Base-by-base conservation (phyloP, 192 early-diverging fungal genomes). In the Radiomyces spectabilis region DNA sequence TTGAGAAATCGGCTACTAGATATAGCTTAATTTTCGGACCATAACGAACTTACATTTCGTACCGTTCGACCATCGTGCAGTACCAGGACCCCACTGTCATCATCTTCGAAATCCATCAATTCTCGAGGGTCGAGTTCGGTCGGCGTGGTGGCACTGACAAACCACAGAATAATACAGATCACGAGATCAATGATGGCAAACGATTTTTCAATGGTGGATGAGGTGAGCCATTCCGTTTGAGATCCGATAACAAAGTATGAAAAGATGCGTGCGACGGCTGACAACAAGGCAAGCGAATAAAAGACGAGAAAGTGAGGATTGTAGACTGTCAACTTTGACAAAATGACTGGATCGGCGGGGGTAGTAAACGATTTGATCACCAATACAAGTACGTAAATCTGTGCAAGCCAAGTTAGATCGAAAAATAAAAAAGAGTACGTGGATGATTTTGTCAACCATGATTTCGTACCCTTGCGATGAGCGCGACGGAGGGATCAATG, bases 361-460 rank as follows among this genome's bases (percentile, higher is more conserved):
- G 53, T 54, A 15, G 58, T 60, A 49, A 66, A 66, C 10, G 58
- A 59, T 49, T 59, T 59, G 30, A 59, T 59, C 22, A 66, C 52
- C 26, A 66, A 40, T 18, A 66, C 50, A 9, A 66, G 33, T 22
- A 60, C 48, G 41, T 66, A 66, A 37, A 66, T 54, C 64, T 66
- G 46, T 19, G 16, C 4, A 24, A 32, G 38, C 30, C 16, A 7
- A 37, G 24, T 12, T 26, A 26, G 38, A 41, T 19, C 5, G 21
- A 22, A n/a, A 27, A 5, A 27, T 24, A 27, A 34, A 9, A 57
- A 25, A n/a, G 24, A 37, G 18, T 40, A 1, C 13, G 25, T 45
- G n/a, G 8, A 1, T 33, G 26, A 41, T 13, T 41, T 12, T 7
- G 12, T 33, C n/a, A 19, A 42, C 15, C 8, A 42, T 1, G 41